Conservation (phyloP, 345 rosid species). For the Erysimum cheiranthoides region DNA sequence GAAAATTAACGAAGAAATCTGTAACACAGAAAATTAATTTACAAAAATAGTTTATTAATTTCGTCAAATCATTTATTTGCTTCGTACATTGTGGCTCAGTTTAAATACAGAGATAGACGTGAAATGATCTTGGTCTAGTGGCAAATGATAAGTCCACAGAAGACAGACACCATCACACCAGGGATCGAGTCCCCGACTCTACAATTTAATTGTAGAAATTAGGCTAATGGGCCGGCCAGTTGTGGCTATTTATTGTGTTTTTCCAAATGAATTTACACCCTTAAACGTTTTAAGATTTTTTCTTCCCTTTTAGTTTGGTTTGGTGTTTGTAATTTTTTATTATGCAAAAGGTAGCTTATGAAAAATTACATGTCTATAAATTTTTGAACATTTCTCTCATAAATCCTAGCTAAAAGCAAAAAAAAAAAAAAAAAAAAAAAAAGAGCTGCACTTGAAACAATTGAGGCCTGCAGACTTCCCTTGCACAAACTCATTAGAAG, state of each 20-base stretch:
- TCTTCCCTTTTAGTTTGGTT: too few relatives aligned
- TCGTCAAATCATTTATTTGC: background rate
- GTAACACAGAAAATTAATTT: background rate
- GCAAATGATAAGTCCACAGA: too few relatives aligned
- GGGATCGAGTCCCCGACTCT: too few relatives aligned
- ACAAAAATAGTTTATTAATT: background rate
- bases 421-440: background rate
- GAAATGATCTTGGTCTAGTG: too few relatives aligned
- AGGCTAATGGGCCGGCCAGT: too few relatives aligned
- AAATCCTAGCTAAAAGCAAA: background rate
- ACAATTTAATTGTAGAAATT: too few relatives aligned
- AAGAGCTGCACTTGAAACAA: background rate
- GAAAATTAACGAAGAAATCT: background rate
- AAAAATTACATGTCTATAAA: too few relatives aligned
- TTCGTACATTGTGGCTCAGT: background rate
- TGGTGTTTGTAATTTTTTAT: background rate
- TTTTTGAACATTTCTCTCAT: background rate
- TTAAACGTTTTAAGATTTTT: too few relatives aligned
- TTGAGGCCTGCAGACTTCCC: background rate
- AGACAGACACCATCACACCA: too few relatives aligned
- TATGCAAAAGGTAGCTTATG: background rate
- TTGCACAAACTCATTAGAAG: constrained; percentile 8
- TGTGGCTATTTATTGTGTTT: too few relatives aligned
- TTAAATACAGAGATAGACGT: background rate
- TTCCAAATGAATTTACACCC: too few relatives aligned